A percentile compares a stretch with the other conserved stretches of the same genome.
Evolutionary conservation across 1,284 basidiomycete species (phyloP).

Genomic region (Irpex sp.): DNA sequence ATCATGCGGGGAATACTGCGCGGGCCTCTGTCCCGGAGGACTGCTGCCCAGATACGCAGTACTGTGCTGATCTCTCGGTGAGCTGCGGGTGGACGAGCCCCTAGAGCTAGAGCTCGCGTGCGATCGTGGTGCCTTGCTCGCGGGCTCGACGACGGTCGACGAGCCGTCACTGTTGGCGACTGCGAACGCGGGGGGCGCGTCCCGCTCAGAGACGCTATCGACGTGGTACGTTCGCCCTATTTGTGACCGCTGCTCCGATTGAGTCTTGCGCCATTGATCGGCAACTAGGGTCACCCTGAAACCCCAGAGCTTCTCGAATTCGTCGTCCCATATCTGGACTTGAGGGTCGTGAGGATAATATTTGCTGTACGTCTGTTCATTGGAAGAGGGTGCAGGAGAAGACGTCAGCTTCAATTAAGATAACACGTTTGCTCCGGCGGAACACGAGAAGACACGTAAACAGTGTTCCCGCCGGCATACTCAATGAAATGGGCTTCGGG

Average conservation of each 20-base stretch:
- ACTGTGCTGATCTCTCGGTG: slow-evolving; percentile 8
- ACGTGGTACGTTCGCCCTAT: slow-evolving; percentile 17
- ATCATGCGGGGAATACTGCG: neutral
- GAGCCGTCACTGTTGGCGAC: slow-evolving; percentile 4
- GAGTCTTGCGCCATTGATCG: slow-evolving; percentile 28
- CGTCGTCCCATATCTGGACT: slow-evolving; percentile 50
- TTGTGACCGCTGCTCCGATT: slow-evolving; percentile 19
- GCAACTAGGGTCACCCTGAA: slow-evolving; percentile 28
- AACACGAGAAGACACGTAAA: neutral
- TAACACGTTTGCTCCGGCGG: neutral
- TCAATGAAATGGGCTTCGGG: neutral
- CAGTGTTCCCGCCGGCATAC: neutral
- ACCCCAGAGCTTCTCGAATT: slow-evolving; percentile 66
- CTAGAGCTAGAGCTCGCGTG: slow-evolving; percentile 11
- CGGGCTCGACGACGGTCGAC: slow-evolving; percentile 2
- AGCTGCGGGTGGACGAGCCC: slow-evolving; percentile 11
- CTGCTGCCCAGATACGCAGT: neutral
- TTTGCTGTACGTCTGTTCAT: slow-evolving; percentile 57
- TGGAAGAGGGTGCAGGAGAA: neutral
- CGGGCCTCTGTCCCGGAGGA: neutral
- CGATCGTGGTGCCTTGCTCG: slow-evolving; percentile 7
- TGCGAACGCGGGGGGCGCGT: slow-evolving; percentile 12
- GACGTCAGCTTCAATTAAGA: slow-evolving; percentile 1
- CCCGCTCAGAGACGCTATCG: slow-evolving; percentile 10
- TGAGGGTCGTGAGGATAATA: slow-evolving; percentile 54